Percentiles rank a stretch among this genome's conserved stretches.
Conservation (phyloP, 1,284 basidiomycete species). For the Abortiporus biennis region DNA sequence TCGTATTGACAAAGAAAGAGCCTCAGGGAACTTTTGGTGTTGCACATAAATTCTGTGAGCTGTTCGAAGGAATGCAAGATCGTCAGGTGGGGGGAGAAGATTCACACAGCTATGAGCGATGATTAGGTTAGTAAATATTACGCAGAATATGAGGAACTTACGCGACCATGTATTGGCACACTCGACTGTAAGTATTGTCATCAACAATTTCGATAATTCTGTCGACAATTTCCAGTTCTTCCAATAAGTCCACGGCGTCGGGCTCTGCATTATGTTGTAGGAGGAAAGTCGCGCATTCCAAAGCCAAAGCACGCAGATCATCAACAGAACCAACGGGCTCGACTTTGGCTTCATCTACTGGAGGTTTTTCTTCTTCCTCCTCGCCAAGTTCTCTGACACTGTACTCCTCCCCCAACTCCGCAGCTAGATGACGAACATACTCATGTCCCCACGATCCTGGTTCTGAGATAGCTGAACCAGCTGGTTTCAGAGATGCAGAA, state of each 20-base stretch:
- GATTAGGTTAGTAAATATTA: conserved; percentile 8
- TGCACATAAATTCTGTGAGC: conserved; percentile 90
- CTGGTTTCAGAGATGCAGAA: conserved; percentile 65
- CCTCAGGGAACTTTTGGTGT: conserved; percentile 88
- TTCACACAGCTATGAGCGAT: conserved; percentile 68
- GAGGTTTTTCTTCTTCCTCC: conserved; percentile 36
- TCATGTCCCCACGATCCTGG: conserved; percentile 99
- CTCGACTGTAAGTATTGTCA: conserved; percentile 84
- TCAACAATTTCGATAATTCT: conserved; percentile 77
- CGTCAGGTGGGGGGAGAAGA: conserved; percentile 91
- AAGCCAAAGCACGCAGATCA: conserved; percentile 73
- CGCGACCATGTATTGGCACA: conserved; percentile 98
- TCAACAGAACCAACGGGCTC: conserved; percentile 49
- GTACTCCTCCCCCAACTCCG: conserved; percentile 96
- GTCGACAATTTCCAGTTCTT: conserved; percentile 91
- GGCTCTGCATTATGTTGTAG: conserved; percentile 96
- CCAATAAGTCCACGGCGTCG: conserved; percentile 94
- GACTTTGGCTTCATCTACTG: conserved; percentile 13
- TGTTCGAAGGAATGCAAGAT: conserved; percentile 84
- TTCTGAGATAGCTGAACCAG: conserved; percentile 66
- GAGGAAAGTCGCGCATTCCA: conserved; percentile 89
- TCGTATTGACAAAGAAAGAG: conserved; percentile 83
- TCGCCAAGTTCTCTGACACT: conserved; percentile 40
- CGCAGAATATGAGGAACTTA: conserved; percentile 30
- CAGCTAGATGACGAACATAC: conserved; percentile 95